Percentiles rank a stretch among this genome's conserved stretches.
Conservation (phyloP, 1,139 yeast genomes). For the Nakaseomyces delphensis region DNA sequence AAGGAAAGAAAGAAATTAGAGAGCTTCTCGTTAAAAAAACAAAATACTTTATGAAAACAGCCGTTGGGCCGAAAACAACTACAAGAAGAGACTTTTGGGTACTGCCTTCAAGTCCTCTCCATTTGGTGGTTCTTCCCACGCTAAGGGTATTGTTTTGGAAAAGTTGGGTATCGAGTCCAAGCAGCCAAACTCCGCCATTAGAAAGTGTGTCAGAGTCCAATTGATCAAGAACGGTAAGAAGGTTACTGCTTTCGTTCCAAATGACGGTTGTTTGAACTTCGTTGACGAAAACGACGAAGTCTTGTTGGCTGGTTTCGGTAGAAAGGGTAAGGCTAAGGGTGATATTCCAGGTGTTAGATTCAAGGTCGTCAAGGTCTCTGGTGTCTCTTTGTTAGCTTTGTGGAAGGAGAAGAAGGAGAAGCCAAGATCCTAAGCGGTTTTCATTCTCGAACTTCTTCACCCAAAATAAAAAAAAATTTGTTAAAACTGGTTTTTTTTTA, state of each 20-base stretch:
- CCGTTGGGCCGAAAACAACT: constrained; percentile 99
- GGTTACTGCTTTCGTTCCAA: constrained; percentile 99
- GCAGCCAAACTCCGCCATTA: constrained; percentile 99
- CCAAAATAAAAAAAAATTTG: constrained; percentile 4
- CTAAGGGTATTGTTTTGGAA: constrained; percentile 99
- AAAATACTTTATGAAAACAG: constrained; percentile 20
- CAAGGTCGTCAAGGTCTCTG: constrained; percentile 99
- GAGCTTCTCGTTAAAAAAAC: constrained; percentile 15
- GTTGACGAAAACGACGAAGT: constrained; percentile 99
- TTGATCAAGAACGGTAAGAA: constrained; percentile 99
- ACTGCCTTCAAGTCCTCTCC: constrained; percentile 99
- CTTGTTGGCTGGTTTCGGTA: constrained; percentile 99
- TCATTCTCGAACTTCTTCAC: constrained; percentile 3
- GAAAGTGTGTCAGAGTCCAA: constrained; percentile 99
- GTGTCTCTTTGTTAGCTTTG: constrained; percentile 98
- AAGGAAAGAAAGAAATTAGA: not conserved
- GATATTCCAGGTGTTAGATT: constrained; percentile 99
- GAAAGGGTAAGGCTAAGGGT: constrained; percentile 99
- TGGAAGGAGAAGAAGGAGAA: constrained; percentile 99
- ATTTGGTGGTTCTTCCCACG: constrained; percentile 99
- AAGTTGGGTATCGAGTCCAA: constrained; percentile 99
- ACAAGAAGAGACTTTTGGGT: constrained; percentile 98
- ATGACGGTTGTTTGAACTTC: constrained; percentile 99
- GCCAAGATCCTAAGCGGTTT: constrained; percentile 83
- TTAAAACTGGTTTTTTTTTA: constrained; percentile 6